These are phyloP conservation scores for Diaporthe nobilis DNA, from an alignment of 2,329 filamentous ascomycete species.

Conservation along the genomic window DNA sequence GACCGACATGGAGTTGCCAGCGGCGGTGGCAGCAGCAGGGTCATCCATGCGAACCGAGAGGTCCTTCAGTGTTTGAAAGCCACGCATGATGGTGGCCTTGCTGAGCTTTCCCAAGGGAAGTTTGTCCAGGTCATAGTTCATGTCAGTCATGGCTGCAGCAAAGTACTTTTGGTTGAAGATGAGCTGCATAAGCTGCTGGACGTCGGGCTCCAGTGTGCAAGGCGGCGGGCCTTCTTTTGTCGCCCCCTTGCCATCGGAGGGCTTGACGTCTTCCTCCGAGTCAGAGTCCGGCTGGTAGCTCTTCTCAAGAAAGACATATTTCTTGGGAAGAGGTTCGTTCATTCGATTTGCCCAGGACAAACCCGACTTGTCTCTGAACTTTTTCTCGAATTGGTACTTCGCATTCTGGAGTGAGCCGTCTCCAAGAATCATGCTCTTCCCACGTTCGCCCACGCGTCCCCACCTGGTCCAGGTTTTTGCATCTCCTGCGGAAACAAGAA, in stretches of 20 bases:
- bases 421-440: slow-evolving; percentile 63
- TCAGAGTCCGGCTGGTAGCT: slow-evolving; percentile 80
- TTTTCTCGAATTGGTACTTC: slow-evolving; percentile 67
- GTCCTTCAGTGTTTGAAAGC: slow-evolving; percentile 83
- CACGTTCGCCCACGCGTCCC: slow-evolving; percentile 80
- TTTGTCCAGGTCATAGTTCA: slow-evolving; percentile 83
- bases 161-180: slow-evolving; percentile 88
- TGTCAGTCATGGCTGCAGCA: slow-evolving; percentile 72
- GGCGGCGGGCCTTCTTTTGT: slow-evolving; percentile 54
- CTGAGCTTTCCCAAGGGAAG: slow-evolving; percentile 88
- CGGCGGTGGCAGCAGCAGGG: slow-evolving; percentile 61
- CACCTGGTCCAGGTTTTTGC: slow-evolving; percentile 82
- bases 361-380: slow-evolving; percentile 75
- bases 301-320: slow-evolving; percentile 86
- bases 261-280: slow-evolving; percentile 65
- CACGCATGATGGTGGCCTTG: slow-evolving; percentile 80
- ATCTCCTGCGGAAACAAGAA: slow-evolving; percentile 56
- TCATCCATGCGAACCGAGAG: slow-evolving; percentile 77
- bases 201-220: slow-evolving; percentile 70
- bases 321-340: slow-evolving; percentile 70
- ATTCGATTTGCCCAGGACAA: slow-evolving; percentile 66
- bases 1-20: slow-evolving; percentile 55
- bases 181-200: slow-evolving; percentile 80
- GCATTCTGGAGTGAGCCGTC: slow-evolving; percentile 59
- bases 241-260: slow-evolving; percentile 50